Evolutionary conservation across 257 asterid species (phyloP), one percentile per base, ranked within the genome.

Genomic region (Ocimum tenuiflorum): DNA sequence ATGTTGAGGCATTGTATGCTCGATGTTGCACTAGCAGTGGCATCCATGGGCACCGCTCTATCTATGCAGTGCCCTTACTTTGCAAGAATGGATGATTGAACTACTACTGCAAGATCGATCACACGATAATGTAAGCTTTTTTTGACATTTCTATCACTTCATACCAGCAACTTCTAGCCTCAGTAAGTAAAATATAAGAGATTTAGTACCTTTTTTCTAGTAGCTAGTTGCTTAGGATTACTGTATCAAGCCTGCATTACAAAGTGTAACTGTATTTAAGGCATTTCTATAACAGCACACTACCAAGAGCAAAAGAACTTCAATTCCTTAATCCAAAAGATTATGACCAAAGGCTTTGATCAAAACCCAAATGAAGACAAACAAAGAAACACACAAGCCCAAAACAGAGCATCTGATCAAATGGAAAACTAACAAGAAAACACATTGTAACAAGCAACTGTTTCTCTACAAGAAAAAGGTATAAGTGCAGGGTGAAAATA

Each of bases 21-120:
- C 12, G 96, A 77, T 12, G 96, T 77, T 74, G 80, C 92, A 80
- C 95, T 80, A 11, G 94, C 62, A 4, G 99, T 77, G 78, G 97
- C 94, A 59, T 94, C 99, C 99, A 94, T 90, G 90, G 91, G 91
- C 90, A 86, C 95, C 86, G 75, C 90, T 71, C 36, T 63, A 41
- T 36, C 50, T 66, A 60, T 75, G 90, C 88, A 86, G 88, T 83
- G 91, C 91, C 95, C 82, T 45, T 54, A 65, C 69, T 60, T 9
- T 50, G 75, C 78, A 70, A 48, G 56, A 39, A 51, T 67, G 70
- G 73, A 56, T 64, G 56, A 59, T 70, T 51, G 14, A 73, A 74
- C 51, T 55, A 60, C 90, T 80, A 73, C 18, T 70, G n/a, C n/a
- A 69, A 5, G 36, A 31, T 31, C 36, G 51, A 51, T 11, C 27